Conservation (phyloP, 345 rosid genomes). For the Reutealis trisperma region DNA sequence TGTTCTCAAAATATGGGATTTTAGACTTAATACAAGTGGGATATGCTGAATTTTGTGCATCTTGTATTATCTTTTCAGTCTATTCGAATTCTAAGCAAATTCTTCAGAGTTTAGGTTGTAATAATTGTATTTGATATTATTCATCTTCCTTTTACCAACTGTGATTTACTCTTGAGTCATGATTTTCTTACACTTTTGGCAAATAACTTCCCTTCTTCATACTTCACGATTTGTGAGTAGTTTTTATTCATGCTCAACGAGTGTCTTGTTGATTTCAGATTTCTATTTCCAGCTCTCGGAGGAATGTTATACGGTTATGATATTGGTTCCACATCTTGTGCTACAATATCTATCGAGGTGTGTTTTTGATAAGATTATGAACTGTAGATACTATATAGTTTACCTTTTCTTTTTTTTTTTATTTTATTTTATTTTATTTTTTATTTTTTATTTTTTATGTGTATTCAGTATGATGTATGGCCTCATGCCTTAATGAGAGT, state of each 20-base stretch:
- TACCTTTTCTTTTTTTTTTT: background rate
- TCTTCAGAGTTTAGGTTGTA: background rate
- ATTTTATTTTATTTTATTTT: background rate
- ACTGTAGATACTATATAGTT: background rate
- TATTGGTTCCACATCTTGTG: constrained; percentile 95
- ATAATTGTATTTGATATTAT: background rate
- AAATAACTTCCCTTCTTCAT: background rate
- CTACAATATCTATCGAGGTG: constrained; percentile 78
- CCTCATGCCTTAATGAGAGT: background rate
- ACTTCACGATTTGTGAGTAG: background rate
- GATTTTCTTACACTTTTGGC: background rate
- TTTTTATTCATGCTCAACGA: constrained; percentile 8
- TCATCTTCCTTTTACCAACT: background rate
- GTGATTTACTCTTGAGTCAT: background rate
- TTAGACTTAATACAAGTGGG: background rate
- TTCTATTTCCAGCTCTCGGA: constrained; percentile 98
- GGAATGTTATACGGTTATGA: constrained; percentile 94
- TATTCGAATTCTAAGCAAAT: background rate
- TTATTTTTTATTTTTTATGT: background rate
- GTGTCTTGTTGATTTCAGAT: constrained; percentile 54
- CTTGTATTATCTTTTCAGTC: background rate
- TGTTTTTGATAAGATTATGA: constrained; percentile 15
- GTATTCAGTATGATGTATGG: background rate
- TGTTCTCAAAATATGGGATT: background rate
- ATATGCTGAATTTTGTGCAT: background rate